A percentile compares a stretch with the other conserved stretches of the same genome.
These are phyloP conservation scores for Thalassiosira pacifica DNA, from an alignment of 352 stramenopile species.

Conservation along the genomic window DNA sequence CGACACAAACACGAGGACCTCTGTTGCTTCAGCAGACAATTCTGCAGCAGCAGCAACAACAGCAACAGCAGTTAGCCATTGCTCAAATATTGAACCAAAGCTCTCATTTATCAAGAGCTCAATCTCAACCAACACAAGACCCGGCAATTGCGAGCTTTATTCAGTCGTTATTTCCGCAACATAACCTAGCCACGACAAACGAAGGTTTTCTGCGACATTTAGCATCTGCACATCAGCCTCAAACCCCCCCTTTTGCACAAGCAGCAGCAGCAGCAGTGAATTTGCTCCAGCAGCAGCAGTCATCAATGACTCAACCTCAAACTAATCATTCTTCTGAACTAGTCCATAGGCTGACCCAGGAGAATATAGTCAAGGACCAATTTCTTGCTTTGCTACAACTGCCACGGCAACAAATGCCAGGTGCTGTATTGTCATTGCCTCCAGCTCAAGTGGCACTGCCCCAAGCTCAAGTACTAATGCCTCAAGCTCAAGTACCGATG, in stretches of 20 bases:
- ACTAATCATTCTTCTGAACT: neutral
- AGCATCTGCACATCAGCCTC: neutral
- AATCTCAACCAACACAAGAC: neutral
- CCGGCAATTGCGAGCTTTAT: neutral
- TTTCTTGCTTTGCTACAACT: constrained; percentile 14
- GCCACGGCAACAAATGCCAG: constrained; percentile 18
- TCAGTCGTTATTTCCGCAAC: neutral
- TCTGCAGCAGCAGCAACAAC: too few relatives aligned
- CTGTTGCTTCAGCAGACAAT: too few relatives aligned
- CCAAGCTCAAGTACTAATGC: too few relatives aligned
- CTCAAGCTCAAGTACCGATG: neutral
- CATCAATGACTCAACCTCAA: too few relatives aligned
- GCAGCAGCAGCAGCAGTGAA: neutral
- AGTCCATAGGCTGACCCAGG: neutral
- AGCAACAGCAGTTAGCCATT: too few relatives aligned
- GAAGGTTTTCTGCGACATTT: neutral
- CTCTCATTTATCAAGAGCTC: neutral
- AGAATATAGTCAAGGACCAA: neutral
- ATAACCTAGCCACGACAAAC: too few relatives aligned
- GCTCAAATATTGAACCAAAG: too few relatives aligned
- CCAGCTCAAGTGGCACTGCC: too few relatives aligned
- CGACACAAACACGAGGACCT: too few relatives aligned
- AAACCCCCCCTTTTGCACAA: neutral
- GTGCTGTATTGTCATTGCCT: too few relatives aligned
- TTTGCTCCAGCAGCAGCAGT: neutral